Evolutionary conservation across 371 early-diverging fungal species (phyloP).

Genomic region (Rhizopus sp.): DNA sequence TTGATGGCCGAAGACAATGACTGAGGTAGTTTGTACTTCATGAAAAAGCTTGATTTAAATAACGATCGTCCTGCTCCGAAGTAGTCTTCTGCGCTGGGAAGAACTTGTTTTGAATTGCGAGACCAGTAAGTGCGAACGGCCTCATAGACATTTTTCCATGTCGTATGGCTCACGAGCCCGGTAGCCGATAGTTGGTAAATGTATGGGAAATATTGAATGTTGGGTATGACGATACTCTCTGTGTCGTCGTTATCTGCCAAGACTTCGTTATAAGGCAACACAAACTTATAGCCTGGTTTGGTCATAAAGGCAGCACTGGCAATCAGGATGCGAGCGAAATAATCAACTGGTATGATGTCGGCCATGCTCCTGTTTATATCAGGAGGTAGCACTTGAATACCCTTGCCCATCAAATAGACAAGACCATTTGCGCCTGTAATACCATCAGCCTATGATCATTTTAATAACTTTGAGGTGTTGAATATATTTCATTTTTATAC

Average conservation of each 20-base stretch:
- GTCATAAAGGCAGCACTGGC: slow-evolving; percentile 34
- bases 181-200: slow-evolving; percentile 45
- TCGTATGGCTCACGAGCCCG: slow-evolving; percentile 13
- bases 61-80: slow-evolving; percentile 42
- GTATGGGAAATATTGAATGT: slow-evolving; percentile 38
- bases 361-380: slow-evolving; percentile 38
- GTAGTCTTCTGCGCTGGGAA: slow-evolving; percentile 40
- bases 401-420: slow-evolving; percentile 42
- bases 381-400: slow-evolving; percentile 40
- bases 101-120: slow-evolving; percentile 31
- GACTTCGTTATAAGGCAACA: slow-evolving; percentile 49
- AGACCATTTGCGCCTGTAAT: slow-evolving; percentile 56
- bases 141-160: slow-evolving; percentile 42
- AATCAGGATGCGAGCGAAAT: slow-evolving; percentile 36
- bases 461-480: background rate
- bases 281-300: slow-evolving; percentile 38
- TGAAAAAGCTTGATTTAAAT: slow-evolving; percentile 42
- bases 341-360: slow-evolving; percentile 64
- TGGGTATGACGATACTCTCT: slow-evolving; percentile 29
- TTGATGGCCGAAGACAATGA: slow-evolving; percentile 31
- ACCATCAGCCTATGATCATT: slow-evolving; percentile 50
- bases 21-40: slow-evolving; percentile 41
- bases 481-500: slow-evolving; percentile 26
- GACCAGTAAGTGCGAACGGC: slow-evolving; percentile 45
- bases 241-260: slow-evolving; percentile 23